Conservation (phyloP, 2,329 filamentous ascomycete species). For the Epichloe brachyelytri region DNA sequence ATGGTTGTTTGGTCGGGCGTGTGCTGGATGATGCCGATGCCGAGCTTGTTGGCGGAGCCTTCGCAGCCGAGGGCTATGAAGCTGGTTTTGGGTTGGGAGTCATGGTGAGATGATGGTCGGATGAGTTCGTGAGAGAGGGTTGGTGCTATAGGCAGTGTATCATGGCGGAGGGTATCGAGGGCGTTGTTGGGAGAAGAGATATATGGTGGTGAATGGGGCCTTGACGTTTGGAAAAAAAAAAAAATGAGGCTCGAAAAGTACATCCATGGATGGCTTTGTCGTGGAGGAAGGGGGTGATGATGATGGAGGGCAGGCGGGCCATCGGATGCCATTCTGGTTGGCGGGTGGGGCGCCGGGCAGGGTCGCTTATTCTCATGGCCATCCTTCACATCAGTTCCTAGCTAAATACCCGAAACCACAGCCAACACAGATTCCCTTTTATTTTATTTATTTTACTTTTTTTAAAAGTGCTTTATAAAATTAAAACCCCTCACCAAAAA, state of each 20-base stretch:
- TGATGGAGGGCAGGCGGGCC: background rate
- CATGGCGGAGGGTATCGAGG: too few relatives aligned
- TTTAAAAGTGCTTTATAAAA: background rate
- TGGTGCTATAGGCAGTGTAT: background rate
- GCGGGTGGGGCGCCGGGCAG: background rate
- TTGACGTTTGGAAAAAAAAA: background rate
- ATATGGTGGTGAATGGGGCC: too few relatives aligned
- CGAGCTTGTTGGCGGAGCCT: conserved; percentile 95
- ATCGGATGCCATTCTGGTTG: background rate
- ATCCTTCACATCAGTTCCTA: too few relatives aligned
- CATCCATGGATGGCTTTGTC: background rate
- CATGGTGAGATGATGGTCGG: background rate
- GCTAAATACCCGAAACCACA: too few relatives aligned
- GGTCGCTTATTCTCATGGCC: background rate
- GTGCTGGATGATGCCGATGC: conserved; percentile 84
- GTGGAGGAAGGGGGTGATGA: background rate
- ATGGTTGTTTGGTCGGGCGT: conserved; percentile 45
- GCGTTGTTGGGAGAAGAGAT: too few relatives aligned
- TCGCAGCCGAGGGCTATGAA: conserved; percentile 54
- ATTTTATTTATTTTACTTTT: background rate
- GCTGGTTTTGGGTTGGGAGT: conserved; percentile 9
- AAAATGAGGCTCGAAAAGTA: background rate
- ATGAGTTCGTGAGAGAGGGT: background rate
- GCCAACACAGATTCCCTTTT: too few relatives aligned
- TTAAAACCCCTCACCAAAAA: background rate